Evolutionary conservation across 345 rosid species (phyloP), one percentile per base, ranked within the genome.

Genomic region (Cardiospermum halicacabum): DNA sequence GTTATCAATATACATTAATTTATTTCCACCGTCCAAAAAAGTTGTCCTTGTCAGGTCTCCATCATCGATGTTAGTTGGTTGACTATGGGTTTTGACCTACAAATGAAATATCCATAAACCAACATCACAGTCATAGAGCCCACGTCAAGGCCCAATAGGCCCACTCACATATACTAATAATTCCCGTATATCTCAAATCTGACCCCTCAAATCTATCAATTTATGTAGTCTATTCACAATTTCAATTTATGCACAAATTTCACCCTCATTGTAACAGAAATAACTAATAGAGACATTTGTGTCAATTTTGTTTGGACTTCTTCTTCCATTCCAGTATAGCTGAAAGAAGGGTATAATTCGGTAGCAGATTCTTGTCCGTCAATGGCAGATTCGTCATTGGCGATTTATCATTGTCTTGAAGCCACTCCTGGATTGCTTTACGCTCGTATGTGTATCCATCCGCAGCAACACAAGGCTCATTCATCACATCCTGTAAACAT

Each of bases 381-480:
- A 92, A 59, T 0, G 75, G 74, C 37, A 73, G 60, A 36, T 82
- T 76, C 15, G 96, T 88, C 80, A 80, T 73, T 5, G 98, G 96
- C 0, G 98, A 92, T 2, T 72, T 80, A 26, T 83, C 80, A 13
- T 80, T 75, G 22, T 71, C 64, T 72, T 76, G 77, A 53, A 88
- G 76, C 98, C 96, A 92, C 60, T 75, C 72, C 78, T 78, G 85
- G 1, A 92, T 86, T 60, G 91, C 96, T 62, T 58, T 66, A n/a
- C 86, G 85, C 32, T 89, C 93, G 6, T 92, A 89, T 1, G 86
- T 86, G 69, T 83, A 89, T 6, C 98, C 98, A 68, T 92, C 96
- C 11, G 96, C 85, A 37, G 98, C 96, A 60, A 92, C 89, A 72
- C 83, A 84, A 6, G 98, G 96, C 8, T 86, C 96, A 4, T 76